These are phyloP conservation scores for Meyerozyma sp. DNA, from an alignment of 1,139 yeast species.

Conservation along the genomic window DNA sequence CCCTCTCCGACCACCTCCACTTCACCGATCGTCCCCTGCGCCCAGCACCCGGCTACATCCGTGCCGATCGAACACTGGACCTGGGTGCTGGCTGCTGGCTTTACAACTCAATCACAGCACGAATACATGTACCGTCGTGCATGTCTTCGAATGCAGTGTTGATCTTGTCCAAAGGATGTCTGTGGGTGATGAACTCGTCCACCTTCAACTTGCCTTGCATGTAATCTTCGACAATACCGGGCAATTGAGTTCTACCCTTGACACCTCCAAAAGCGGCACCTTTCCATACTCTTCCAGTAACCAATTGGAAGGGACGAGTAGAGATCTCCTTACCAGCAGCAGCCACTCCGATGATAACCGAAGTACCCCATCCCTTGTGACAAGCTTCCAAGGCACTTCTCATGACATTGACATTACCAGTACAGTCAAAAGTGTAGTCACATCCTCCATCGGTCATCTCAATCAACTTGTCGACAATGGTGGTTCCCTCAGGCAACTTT, in stretches of 20 bases:
- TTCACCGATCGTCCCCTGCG: too few species aligned
- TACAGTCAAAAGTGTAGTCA: conserved; percentile 94
- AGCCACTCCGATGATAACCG: conserved; percentile 94
- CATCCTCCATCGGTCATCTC: conserved; percentile 96
- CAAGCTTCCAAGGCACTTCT: conserved; percentile 93
- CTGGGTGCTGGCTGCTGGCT: conserved; percentile 5
- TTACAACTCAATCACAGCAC: conserved; percentile 71
- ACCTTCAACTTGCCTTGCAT: conserved; percentile 79
- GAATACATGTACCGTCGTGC: conserved; percentile 90
- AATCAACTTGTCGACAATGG: conserved; percentile 77
- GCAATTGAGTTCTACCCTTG: conserved; percentile 95
- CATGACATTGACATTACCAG: conserved; percentile 95
- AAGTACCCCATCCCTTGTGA: conserved; percentile 98
- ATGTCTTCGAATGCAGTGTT: conserved; percentile 90
- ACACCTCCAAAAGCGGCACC: conserved; percentile 99
- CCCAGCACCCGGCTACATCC: too few species aligned
- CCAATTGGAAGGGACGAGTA: conserved; percentile 97
- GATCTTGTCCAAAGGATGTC: conserved; percentile 70
- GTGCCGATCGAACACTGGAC: not conserved
- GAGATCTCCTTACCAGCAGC: conserved; percentile 96
- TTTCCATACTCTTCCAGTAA: conserved; percentile 97
- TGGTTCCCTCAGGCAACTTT: conserved; percentile 63
- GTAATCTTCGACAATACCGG: conserved; percentile 84
- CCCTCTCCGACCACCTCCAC: too few species aligned
- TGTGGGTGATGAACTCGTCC: conserved; percentile 92